Conservation (phyloP, 164 flowering plant species). For the Dillenia suffruticosa region DNA sequence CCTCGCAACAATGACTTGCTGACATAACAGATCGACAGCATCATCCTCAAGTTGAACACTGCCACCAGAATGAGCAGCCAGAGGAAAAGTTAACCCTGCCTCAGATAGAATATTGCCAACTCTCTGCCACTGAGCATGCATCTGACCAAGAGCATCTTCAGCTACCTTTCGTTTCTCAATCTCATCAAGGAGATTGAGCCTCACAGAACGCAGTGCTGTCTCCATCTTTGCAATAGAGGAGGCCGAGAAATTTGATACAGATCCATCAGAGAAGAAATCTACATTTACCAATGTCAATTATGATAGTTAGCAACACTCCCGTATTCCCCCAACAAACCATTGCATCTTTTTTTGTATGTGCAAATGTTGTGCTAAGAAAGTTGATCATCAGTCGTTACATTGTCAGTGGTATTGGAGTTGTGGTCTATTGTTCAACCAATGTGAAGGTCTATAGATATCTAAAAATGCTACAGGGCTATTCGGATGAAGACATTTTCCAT, state of each 20-base stretch:
- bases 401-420: no score
- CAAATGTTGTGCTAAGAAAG: no score
- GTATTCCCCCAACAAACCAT: no score
- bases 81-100: conserved; percentile 27
- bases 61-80: conserved; percentile 1
- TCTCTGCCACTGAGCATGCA: conserved; percentile 33
- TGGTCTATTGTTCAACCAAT: no score
- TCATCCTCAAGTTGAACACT: conserved; percentile 4
- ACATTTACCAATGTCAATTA: neutral
- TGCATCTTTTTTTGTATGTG: no score
- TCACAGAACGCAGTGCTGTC: conserved; percentile 15
- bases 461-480: no score
- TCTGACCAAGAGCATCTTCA: conserved; percentile 27
- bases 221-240: conserved; percentile 6
- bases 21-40: conserved; percentile 20
- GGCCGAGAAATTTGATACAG: conserved; percentile 8
- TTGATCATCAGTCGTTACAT: no score
- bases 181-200: conserved; percentile 29
- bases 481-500: no score
- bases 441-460: no score
- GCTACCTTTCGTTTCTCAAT: conserved; percentile 38
- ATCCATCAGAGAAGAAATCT: conserved; percentile 27
- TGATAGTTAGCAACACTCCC: neutral
- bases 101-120: conserved; percentile 18
- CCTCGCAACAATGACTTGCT: conserved; percentile 26